Percentiles rank a stretch among this genome's conserved stretches.
phyloP scores from a whole-genome alignment of 257 asterid species.

The Nicotiana obtusifolia region DNA sequence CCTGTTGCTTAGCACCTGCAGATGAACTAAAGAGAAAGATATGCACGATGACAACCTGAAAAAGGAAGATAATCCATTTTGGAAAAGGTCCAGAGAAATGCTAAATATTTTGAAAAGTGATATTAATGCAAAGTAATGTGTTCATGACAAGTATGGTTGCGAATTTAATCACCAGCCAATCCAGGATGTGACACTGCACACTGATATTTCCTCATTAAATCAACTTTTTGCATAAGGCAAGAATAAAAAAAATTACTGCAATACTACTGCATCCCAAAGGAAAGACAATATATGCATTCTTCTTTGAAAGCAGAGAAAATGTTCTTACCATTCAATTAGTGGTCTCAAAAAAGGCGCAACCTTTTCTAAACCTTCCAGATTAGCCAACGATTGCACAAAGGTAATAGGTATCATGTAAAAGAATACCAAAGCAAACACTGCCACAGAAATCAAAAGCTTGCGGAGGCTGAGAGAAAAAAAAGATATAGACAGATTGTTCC shows the following conservation, averaged over 20 bases:
- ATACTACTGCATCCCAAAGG: not conserved
- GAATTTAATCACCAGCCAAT: not conserved
- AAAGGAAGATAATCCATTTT: not conserved
- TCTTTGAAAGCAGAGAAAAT: slow-evolving; percentile 3
- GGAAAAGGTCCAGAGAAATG: not conserved
- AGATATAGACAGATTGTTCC: slow-evolving; percentile 82
- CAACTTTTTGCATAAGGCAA: not conserved
- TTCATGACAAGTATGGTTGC: not conserved
- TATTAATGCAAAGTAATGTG: not conserved
- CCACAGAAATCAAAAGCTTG: slow-evolving; percentile 52
- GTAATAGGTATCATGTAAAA: slow-evolving; percentile 98
- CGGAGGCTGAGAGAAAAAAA: slow-evolving; percentile 76
- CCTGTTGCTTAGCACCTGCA: not conserved
- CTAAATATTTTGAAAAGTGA: not conserved
- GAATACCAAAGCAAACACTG: slow-evolving; percentile 80
- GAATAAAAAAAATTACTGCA: not conserved
- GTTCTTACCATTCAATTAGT: slow-evolving; percentile 69
- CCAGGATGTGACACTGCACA: not conserved
- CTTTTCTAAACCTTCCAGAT: slow-evolving; percentile 86
- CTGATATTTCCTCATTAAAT: not conserved
- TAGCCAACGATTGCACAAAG: slow-evolving; percentile 92
- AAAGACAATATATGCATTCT: not conserved
- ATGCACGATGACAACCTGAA: not conserved
- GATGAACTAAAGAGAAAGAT: not conserved
- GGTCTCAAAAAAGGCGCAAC: slow-evolving; percentile 97